These are phyloP conservation scores for Tillandsia fasciculata DNA, from an alignment of 176 grass and related monocot genomes.

Conservation along the genomic window DNA sequence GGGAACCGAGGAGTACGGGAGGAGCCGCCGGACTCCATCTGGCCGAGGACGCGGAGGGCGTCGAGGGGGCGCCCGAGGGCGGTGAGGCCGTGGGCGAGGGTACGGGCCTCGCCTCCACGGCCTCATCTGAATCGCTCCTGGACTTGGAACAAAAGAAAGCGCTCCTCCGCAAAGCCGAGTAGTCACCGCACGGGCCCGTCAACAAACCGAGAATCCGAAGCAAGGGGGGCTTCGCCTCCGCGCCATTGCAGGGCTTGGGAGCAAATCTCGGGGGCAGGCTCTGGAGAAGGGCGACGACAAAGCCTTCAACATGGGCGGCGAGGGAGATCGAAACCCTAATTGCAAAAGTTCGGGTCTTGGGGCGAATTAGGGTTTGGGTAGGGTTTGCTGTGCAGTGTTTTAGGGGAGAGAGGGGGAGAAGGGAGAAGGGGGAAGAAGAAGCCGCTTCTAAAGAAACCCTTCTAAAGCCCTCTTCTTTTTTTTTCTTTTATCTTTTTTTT, in stretches of 20 bases:
- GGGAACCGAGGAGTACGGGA: no score
- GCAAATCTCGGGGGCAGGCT: conserved; percentile 14
- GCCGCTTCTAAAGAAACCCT: conserved; percentile 35
- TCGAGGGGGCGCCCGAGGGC: no score
- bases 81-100: no score
- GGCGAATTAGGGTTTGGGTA: not conserved
- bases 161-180: conserved; percentile 28
- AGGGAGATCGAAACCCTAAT: not conserved
- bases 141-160: conserved; percentile 58
- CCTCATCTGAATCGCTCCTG: conserved; percentile 7
- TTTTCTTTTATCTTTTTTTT: no score
- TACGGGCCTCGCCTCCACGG: conserved; percentile 15
- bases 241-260: conserved; percentile 3
- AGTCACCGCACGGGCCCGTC: conserved; percentile 15
- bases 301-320: conserved; percentile 32
- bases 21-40: no score
- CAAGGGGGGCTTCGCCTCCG: conserved; percentile 40
- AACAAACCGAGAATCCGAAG: conserved; percentile 45
- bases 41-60: no score
- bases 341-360: not conserved
- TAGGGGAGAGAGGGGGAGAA: conserved; percentile 5
- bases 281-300: conserved; percentile 7
- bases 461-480: conserved; percentile 66
- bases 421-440: not conserved
- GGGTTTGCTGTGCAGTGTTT: not conserved